These are phyloP conservation scores for Rhodofomes roseus DNA, from an alignment of 1,284 basidiomycete genomes.

Conservation along the genomic window DNA sequence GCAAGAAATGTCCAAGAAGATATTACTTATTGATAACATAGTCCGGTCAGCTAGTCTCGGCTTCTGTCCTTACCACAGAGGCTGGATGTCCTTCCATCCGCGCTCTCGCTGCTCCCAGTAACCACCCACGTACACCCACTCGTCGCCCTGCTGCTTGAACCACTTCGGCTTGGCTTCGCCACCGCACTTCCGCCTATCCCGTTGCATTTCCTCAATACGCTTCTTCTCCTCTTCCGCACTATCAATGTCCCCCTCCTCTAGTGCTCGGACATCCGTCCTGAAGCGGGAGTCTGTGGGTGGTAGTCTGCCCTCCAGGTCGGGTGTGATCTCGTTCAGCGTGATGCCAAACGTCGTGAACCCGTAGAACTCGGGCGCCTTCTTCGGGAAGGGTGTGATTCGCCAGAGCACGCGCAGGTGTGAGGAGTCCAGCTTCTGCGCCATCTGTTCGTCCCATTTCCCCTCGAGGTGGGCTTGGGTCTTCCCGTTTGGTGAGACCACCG, in stretches of 20 bases:
- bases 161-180: slow-evolving; percentile 59
- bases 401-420: slow-evolving; percentile 74
- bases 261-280: slow-evolving; percentile 82
- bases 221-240: slow-evolving; percentile 76
- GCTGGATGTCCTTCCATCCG: slow-evolving; percentile 56
- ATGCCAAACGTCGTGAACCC: slow-evolving; percentile 81
- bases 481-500: slow-evolving; percentile 53
- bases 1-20: background rate
- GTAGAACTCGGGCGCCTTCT: slow-evolving; percentile 71
- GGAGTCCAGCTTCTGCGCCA: slow-evolving; percentile 62
- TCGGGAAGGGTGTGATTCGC: slow-evolving; percentile 72
- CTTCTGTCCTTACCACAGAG: slow-evolving; percentile 59
- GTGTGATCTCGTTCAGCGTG: slow-evolving; percentile 78
- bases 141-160: slow-evolving; percentile 69
- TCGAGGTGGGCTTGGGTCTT: slow-evolving; percentile 57
- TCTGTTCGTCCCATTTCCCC: slow-evolving; percentile 82
- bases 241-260: slow-evolving; percentile 81
- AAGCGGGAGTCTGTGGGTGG: slow-evolving; percentile 85
- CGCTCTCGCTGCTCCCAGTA: slow-evolving; percentile 75
- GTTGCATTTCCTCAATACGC: slow-evolving; percentile 70
- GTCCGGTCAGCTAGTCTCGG: background rate
- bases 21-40: background rate
- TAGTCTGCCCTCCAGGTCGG: slow-evolving; percentile 63
- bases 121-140: slow-evolving; percentile 76
- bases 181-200: slow-evolving; percentile 59